These are phyloP conservation scores for Diutina rugosa DNA, from an alignment of 1,139 yeast genomes.

Conservation along the genomic window DNA sequence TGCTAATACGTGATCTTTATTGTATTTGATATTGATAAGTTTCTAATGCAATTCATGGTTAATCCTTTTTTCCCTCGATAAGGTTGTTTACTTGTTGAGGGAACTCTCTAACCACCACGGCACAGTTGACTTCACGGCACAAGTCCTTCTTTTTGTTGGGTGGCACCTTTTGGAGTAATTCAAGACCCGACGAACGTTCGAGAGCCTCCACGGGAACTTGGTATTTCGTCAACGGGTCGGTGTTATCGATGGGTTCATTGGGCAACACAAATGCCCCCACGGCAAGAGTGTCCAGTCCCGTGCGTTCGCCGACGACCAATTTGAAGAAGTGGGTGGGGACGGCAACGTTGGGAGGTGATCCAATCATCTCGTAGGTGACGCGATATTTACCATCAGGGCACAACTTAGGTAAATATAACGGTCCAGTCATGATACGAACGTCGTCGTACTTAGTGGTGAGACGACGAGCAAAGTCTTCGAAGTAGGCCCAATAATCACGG, in stretches of 20 bases:
- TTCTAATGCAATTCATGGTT: neutral
- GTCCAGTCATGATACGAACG: slow-evolving; percentile 88
- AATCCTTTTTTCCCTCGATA: neutral
- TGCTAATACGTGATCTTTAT: neutral
- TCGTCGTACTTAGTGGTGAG: slow-evolving; percentile 54
- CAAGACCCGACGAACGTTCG: slow-evolving; percentile 78
- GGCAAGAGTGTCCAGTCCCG: slow-evolving; percentile 39
- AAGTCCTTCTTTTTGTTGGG: slow-evolving; percentile 46
- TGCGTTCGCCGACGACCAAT: slow-evolving; percentile 68
- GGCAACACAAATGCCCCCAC: slow-evolving; percentile 93
- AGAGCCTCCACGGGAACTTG: slow-evolving; percentile 85
- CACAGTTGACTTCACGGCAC: slow-evolving; percentile 73
- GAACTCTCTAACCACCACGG: slow-evolving; percentile 74
- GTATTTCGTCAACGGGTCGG: slow-evolving; percentile 57
- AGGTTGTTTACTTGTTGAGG: slow-evolving; percentile 29
- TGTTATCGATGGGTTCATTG: slow-evolving; percentile 61
- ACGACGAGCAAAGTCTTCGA: slow-evolving; percentile 79
- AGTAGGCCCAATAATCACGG: slow-evolving; percentile 94
- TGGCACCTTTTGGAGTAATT: slow-evolving; percentile 61
- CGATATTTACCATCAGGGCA: slow-evolving; percentile 61
- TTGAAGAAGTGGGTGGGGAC: slow-evolving; percentile 97
- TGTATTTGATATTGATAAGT: neutral
- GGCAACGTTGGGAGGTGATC: slow-evolving; percentile 92
- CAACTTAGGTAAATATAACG: slow-evolving; percentile 72
- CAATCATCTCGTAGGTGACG: slow-evolving; percentile 85